Percentiles rank a stretch among this genome's conserved stretches.
Evolutionary conservation across 352 stramenopile genomes (phyloP).

Genomic region (Pythium volutum): DNA sequence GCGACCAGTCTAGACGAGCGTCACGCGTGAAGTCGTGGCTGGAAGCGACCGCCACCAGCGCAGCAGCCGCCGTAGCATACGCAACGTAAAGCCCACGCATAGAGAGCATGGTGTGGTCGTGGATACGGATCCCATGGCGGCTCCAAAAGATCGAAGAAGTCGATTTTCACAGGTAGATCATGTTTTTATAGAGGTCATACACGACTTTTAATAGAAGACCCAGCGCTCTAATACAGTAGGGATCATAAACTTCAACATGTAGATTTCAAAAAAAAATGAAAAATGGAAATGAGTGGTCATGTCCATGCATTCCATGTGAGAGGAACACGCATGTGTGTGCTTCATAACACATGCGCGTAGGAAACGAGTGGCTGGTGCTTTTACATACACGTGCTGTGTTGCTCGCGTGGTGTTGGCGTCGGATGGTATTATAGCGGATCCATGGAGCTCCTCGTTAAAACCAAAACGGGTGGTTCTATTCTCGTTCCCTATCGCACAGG

Average conservation of each 20-base stretch:
- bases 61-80: not conserved
- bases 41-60: not conserved
- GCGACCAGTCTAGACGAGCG: constrained; percentile 5
- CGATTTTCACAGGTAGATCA: not conserved
- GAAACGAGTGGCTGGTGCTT: too few species aligned
- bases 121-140: not conserved
- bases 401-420: too few species aligned
- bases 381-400: too few species aligned
- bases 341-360: too few species aligned
- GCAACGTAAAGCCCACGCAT: not conserved
- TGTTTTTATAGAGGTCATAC: not conserved
- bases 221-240: constrained; percentile 10
- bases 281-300: not conserved
- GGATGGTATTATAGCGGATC: too few species aligned
- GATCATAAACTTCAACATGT: constrained; percentile 16
- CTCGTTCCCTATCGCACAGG: too few species aligned
- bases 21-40: not conserved
- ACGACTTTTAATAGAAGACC: not conserved
- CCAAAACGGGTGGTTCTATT: too few species aligned
- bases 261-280: constrained; percentile 1
- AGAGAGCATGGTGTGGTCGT: not conserved
- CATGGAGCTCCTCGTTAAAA: too few species aligned
- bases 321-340: too few species aligned
- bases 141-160: constrained; percentile 27
- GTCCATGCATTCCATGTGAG: too few species aligned